Evolutionary conservation across 2,329 filamentous ascomycete genomes (phyloP).

Genomic region (Penicillium sp.): DNA sequence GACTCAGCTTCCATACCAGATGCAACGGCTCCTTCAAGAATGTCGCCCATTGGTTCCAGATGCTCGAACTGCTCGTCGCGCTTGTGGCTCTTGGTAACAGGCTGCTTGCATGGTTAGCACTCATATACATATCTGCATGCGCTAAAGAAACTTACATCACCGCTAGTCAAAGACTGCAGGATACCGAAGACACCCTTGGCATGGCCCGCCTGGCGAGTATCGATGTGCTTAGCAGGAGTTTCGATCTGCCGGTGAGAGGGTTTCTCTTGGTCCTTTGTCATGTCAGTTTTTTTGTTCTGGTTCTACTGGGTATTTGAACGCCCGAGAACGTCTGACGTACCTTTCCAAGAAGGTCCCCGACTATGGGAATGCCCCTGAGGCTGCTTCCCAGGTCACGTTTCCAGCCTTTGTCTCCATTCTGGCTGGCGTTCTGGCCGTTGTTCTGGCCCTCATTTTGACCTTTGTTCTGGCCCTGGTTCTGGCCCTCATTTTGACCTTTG

Average conservation of each 20-base stretch:
- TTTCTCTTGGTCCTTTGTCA: neutral
- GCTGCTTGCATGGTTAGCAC: neutral
- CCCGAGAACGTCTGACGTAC: neutral
- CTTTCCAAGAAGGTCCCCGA: constrained; percentile 12
- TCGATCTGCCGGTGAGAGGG: neutral
- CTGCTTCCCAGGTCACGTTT: constrained; percentile 4
- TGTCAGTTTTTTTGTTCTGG: neutral
- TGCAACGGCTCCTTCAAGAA: neutral
- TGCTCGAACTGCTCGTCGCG: constrained; percentile 4
- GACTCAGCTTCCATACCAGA: neutral
- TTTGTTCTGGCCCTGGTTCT: neutral
- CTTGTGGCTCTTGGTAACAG: constrained; percentile 8
- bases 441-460: constrained; percentile 5
- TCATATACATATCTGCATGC: no score
- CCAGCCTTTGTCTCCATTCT: constrained; percentile 1
- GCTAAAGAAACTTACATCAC: constrained; percentile 5
- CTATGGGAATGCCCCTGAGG: constrained; percentile 12
- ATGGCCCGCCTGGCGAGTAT: neutral
- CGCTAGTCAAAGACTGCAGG: constrained; percentile 12
- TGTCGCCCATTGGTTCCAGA: neutral
- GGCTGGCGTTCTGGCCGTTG: neutral
- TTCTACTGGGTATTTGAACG: neutral
- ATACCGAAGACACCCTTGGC: constrained; percentile 6
- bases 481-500: neutral
- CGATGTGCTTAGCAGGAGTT: neutral